Base-by-base conservation (phyloP, 768 basidiomycete species). In the Auriculariales sp. region DNA sequence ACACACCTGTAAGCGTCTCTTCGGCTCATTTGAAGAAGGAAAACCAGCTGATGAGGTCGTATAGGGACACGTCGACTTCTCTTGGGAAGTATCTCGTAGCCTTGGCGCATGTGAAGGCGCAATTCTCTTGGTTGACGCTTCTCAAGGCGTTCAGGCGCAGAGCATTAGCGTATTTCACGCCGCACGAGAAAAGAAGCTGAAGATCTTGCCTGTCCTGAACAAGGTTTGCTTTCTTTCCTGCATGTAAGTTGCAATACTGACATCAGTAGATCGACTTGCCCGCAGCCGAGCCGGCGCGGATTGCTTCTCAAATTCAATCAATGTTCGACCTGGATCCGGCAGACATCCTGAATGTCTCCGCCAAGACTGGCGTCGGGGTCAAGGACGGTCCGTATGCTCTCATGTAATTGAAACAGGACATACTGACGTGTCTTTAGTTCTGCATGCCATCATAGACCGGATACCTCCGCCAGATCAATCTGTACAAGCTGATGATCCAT, bases 61-160 rank as follows among this genome's bases (percentile, higher is more conserved):
- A 6, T 54, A 86, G 78, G 93, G 95, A 2, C 95, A 99, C 66
- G 95, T 97, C 31, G 95, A 99, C 68, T 99, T 99, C 65, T 77
- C 89, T 51, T 95, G 91, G 81, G 94, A 98, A 64, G 90, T 99
- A 29, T 84, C 90, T 14, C 77, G 95, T 45, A 91, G 88, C 25
- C 67, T 98, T 33, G 82, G 90, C 3, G 91, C 94, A 28, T 95
- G 87, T 56, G 88, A 99, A 67, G 95, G 95, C 7, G 94, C 89
- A 3, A 52, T 81, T 24, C 59, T 76, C 7, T 66, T 97, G 57
- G 92, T 98, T 2, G 95, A 99, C 60, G 89, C 90, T n/a, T 90
- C 88, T 48, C 93, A 94, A 69, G 95, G 95, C 15, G 81, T 99
- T 6, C 95, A 99, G 65, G 95, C 95, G 0, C 95, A 99, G 65